Evolutionary conservation across 1,284 basidiomycete species (phyloP).

Genomic region (Athelia sp.): DNA sequence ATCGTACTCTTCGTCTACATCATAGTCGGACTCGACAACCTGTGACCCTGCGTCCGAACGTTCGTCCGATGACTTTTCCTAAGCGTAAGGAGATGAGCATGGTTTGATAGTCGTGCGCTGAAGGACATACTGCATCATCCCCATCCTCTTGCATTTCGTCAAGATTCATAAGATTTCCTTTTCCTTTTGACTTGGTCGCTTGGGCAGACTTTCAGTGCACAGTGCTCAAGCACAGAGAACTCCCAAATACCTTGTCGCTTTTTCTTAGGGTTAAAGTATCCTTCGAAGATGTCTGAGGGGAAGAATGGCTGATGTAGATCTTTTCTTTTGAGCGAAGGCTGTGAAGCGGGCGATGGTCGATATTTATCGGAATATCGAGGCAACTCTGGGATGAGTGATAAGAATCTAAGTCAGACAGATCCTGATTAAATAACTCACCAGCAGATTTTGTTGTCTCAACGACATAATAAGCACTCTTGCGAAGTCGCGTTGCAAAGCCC

Average conservation of each 20-base stretch:
- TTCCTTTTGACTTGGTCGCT: slow-evolving; percentile 29
- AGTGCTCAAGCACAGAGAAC: not conserved
- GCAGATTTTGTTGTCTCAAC: slow-evolving; percentile 64
- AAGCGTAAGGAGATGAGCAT: slow-evolving; percentile 5
- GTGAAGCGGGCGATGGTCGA: slow-evolving; percentile 50
- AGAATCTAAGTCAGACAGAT: not conserved
- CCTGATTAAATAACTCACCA: slow-evolving; percentile 35
- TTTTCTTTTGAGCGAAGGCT: slow-evolving; percentile 61
- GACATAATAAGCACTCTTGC: slow-evolving; percentile 66
- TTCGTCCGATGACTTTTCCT: slow-evolving; percentile 67
- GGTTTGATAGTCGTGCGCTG: slow-evolving; percentile 4
- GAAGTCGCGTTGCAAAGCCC: slow-evolving; percentile 58
- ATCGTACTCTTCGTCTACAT: slow-evolving; percentile 80
- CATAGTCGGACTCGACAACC: slow-evolving; percentile 64
- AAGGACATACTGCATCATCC: slow-evolving; percentile 47
- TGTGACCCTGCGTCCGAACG: slow-evolving; percentile 61
- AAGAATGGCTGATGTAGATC: slow-evolving; percentile 73
- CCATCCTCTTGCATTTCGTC: slow-evolving; percentile 62
- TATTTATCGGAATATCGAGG: slow-evolving; percentile 80
- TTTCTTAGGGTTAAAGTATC: slow-evolving; percentile 70
- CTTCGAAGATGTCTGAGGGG: slow-evolving; percentile 68
- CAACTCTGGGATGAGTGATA: slow-evolving; percentile 41
- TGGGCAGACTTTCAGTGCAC: not conserved
- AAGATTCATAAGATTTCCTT: slow-evolving; percentile 48
- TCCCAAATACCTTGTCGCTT: slow-evolving; percentile 49